Conservation (phyloP, 495 filamentous ascomycete species). For the Pyronema omphalodes region DNA sequence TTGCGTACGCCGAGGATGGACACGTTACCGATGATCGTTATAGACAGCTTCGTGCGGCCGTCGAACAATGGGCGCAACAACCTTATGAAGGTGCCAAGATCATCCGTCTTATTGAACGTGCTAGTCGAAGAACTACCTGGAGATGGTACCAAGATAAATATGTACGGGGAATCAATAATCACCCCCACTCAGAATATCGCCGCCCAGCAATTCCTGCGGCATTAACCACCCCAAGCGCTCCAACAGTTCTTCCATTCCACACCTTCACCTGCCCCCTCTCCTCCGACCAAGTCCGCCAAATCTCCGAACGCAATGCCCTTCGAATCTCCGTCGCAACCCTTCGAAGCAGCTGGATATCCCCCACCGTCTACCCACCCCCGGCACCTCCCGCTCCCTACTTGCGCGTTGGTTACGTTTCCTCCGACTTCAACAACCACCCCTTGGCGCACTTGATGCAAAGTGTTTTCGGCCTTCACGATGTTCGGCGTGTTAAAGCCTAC, state of each 20-base stretch:
- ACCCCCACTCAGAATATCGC: constrained; percentile 42
- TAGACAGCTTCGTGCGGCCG: constrained; percentile 27
- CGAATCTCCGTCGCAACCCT: constrained; percentile 84
- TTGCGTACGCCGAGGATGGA: constrained; percentile 28
- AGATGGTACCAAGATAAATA: constrained; percentile 81
- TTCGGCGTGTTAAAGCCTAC: constrained; percentile 54
- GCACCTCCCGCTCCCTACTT: constrained; percentile 64
- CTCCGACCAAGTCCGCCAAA: constrained; percentile 82
- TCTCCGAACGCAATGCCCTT: constrained; percentile 86
- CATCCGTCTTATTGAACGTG: constrained; percentile 71
- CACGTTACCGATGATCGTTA: constrained; percentile 25
- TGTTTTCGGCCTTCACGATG: constrained; percentile 83
- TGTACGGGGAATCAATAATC: constrained; percentile 36
- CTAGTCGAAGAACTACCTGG: constrained; percentile 55
- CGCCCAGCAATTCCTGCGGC: constrained; percentile 58
- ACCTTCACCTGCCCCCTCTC: constrained; percentile 92
- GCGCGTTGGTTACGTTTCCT: constrained; percentile 88
- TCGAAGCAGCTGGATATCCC: constrained; percentile 66
- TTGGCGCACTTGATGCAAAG: constrained; percentile 84
- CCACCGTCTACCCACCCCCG: constrained; percentile 65
- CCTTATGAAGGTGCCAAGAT: constrained; percentile 80
- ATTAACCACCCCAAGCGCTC: constrained; percentile 69
- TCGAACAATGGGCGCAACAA: constrained; percentile 54
- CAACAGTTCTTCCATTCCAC: constrained; percentile 95
- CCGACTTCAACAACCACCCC: constrained; percentile 98